Base-by-base conservation (phyloP, 805 yeast genomes). In the Candida sithepensis region DNA sequence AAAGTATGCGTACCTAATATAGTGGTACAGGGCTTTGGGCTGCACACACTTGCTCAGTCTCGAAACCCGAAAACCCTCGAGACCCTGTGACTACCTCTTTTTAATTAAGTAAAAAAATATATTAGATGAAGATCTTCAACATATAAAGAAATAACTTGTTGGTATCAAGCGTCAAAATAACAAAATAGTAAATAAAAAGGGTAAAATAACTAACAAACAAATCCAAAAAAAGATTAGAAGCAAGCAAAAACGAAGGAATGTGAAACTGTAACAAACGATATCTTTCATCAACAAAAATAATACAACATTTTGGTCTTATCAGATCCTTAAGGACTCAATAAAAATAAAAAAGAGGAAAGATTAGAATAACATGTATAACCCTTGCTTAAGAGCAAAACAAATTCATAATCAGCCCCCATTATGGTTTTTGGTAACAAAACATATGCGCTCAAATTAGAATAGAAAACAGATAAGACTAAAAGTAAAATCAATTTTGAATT, bases 401-500 rank as follows among this genome's bases (percentile, higher is more conserved):
- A 16, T 16, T 13, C 20, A 16, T 7, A 34, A 34, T 34, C 38
- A n/a, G n/a, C 12, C 38, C 18, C 21, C 38, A 34, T 12, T 16
- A 30, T 4, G 38, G 38, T 34, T 34, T 10, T 34, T 34, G 8
- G 16, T 32, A 32, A 32, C n/a, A 32, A 32, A 26, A 26, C 14
- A 12, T 34, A 18, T 34, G 38, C 38, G 38, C 38, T 34, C 21
- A 34, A 34, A 34, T 12, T 13, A 34, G 18, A 34, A 34, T n/a
- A 6, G 36, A 32, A 10, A 32, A 18, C 21, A 34, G 18, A 34
- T 12, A n/a, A 34, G 18, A 34, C n/a, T n/a, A 6, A 16, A 32
- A 10, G 14, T 7, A 34, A 34, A 20, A 39, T 26, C 20, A 24
- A 33, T 21, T 21, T 21, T 28, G 16, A 19, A 21, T 16, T 77